Base-by-base conservation (phyloP, 2,329 filamentous ascomycete species). In the Talaromyces sp. region DNA sequence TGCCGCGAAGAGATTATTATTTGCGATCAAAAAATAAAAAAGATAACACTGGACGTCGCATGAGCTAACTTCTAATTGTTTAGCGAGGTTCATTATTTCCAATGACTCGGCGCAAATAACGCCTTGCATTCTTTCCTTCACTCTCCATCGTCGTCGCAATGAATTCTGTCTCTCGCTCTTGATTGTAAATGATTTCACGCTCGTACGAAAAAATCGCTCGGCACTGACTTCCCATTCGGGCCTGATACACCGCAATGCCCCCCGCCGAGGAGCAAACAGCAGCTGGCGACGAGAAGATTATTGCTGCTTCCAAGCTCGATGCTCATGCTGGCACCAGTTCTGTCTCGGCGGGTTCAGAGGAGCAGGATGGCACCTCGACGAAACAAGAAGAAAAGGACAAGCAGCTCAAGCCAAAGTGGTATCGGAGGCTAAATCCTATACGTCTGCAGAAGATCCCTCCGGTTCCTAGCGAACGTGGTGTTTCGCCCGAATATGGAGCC, bases 401-500 rank as follows among this genome's bases (percentile, higher is more conserved):
- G 27, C 30, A 16, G 27, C 28, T 4, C 2, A n/a, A 16, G 30
- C 42, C 56, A 42, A 62, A 33, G 70, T 81, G 78, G 79, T 71
- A 76, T 65, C 69, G 69, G 60, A 73, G 67, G 51, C 64, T 80
- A 56, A 81, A 81, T 61, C 79, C 79, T 10, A 63, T 81, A 18
- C 75, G 78, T 71, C 75, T 77, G 63, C 81, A 81, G 52, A 72
- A 73, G 18, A 76, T 76, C 44, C 85, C 85, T n/a, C 82, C 84
- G 2, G 73, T 87, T 2, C 85, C 86, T 1, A 72, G 81, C 30
- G 76, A 83, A 67, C 76, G 85, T 33, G 70, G 70, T 9, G 75
- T 81, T 0, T 92, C 86, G 5, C 85, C 84, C 64, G 93, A 97
- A 76, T 82, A 91, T 72, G 82, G 79, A 4, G 93, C 93, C 5